Percentiles rank a stretch among this genome's conserved stretches.
Evolutionary conservation across 495 filamentous ascomycete species (phyloP).

Genomic region (Penicillium chermesinum): DNA sequence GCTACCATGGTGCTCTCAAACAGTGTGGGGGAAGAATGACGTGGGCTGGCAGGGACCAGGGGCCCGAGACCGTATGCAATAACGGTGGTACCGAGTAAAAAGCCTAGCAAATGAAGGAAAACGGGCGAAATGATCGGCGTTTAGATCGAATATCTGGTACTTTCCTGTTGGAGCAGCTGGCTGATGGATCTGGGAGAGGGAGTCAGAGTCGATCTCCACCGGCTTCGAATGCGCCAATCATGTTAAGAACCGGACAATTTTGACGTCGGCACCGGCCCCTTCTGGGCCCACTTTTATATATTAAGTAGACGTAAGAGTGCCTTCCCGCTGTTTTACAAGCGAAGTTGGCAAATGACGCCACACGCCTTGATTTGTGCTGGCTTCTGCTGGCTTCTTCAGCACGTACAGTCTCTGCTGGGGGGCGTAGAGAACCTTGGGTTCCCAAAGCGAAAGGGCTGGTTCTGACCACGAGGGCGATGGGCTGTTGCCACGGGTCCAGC

Average conservation of each 20-base stretch:
- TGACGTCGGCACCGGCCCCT: constrained; percentile 7
- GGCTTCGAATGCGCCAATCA: constrained; percentile 11
- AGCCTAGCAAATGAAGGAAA: background rate
- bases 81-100: background rate
- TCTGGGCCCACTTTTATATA: constrained; percentile 18
- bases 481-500: constrained; percentile 18
- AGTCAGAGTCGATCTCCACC: background rate
- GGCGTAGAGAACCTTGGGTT: too few species aligned
- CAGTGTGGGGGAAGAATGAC: constrained; percentile 13
- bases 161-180: background rate
- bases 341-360: constrained; percentile 15
- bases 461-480: constrained; percentile 5
- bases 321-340: background rate
- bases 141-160: background rate
- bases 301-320: constrained; percentile 23
- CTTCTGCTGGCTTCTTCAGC: too few species aligned
- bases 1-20: background rate
- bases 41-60: constrained; percentile 5
- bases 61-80: constrained; percentile 13
- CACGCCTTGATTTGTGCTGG: constrained; percentile 11
- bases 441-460: too few species aligned
- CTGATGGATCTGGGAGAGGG: background rate
- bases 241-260: constrained; percentile 4
- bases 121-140: constrained; percentile 1
- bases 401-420: too few species aligned